These are phyloP conservation scores for Ceratobasidium papillatum DNA, from an alignment of 1,284 basidiomycete genomes.

Conservation along the genomic window DNA sequence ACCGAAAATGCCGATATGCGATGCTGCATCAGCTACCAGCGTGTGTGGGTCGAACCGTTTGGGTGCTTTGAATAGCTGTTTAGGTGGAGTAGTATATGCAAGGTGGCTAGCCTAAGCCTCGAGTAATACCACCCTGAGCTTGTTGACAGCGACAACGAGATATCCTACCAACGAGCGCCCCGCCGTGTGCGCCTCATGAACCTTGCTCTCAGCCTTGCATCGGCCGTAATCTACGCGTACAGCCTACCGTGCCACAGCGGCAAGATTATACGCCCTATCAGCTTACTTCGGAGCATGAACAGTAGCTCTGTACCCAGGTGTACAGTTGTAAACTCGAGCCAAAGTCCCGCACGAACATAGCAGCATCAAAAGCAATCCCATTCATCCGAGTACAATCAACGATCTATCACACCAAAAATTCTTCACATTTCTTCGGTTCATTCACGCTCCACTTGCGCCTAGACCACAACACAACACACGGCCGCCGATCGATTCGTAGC, in stretches of 20 bases:
- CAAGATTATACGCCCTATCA: not conserved
- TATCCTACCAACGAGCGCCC: not conserved
- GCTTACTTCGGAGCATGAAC: not conserved
- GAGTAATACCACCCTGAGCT: not conserved
- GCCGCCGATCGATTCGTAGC: not conserved
- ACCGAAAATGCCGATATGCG: not conserved
- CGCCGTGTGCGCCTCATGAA: not conserved
- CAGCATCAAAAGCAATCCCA: conserved; percentile 15
- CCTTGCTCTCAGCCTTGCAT: not conserved
- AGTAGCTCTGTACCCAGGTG: not conserved
- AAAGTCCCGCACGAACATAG: conserved; percentile 5
- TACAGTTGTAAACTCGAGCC: not conserved
- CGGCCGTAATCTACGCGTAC: not conserved
- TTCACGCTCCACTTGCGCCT: not conserved
- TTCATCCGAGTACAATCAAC: conserved; percentile 19
- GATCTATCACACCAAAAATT: conserved; percentile 14
- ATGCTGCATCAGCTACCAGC: not conserved
- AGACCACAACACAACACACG: conserved; percentile 4
- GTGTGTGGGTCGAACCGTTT: not conserved
- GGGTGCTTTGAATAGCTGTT: too few relatives aligned
- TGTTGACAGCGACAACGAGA: not conserved
- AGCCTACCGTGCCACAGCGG: not conserved
- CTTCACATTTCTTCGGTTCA: conserved; percentile 18
- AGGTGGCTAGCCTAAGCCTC: not conserved
- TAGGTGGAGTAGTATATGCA: not conserved